These are phyloP conservation scores for Aspergillus hiratsukae DNA, from an alignment of 2,329 filamentous ascomycete species.

Conservation along the genomic window DNA sequence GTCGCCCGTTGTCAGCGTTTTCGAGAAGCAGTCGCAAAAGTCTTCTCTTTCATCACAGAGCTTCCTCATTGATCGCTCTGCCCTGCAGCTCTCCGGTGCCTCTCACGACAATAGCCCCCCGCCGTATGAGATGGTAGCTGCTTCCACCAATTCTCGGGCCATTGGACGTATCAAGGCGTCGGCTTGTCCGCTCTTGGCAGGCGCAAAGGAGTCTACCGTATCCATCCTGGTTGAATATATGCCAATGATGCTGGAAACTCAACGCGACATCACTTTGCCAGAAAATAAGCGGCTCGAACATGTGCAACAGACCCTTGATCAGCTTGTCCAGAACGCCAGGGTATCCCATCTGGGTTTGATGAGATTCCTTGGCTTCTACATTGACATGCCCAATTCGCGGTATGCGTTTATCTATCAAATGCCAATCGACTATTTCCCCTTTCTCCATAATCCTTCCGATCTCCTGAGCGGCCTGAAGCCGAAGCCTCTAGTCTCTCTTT, in stretches of 20 bases:
- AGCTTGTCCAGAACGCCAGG: slow-evolving; percentile 38
- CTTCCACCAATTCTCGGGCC: slow-evolving; percentile 39
- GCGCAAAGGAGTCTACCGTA: slow-evolving; percentile 32
- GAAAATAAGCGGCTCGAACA: slow-evolving; percentile 30
- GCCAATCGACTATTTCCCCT: slow-evolving; percentile 46
- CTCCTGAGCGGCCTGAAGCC: slow-evolving; percentile 35
- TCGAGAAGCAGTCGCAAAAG: slow-evolving; percentile 19
- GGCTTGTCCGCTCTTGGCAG: slow-evolving; percentile 30
- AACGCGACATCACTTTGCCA: slow-evolving; percentile 25
- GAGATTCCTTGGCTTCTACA: slow-evolving; percentile 48
- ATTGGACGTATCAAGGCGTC: slow-evolving; percentile 38
- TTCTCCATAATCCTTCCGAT: slow-evolving; percentile 38
- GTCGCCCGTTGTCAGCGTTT: slow-evolving; percentile 4
- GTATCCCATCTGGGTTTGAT: slow-evolving; percentile 40
- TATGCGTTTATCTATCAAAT: slow-evolving; percentile 60
- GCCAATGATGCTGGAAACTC: slow-evolving; percentile 36
- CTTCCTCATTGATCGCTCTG: slow-evolving; percentile 38
- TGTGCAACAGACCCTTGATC: slow-evolving; percentile 36
- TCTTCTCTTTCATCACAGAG: slow-evolving; percentile 23
- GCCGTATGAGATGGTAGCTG: slow-evolving; percentile 40
- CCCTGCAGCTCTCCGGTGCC: slow-evolving; percentile 36
- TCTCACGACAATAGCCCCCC: slow-evolving; percentile 39
- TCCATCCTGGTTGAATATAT: slow-evolving; percentile 41
- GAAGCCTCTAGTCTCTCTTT: slow-evolving; percentile 39
- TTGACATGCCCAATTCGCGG: slow-evolving; percentile 54